A percentile compares a stretch with the other conserved stretches of the same genome.
Evolutionary conservation across 2,329 filamentous ascomycete species (phyloP).

Genomic region (Cladophialophora chaetospira): DNA sequence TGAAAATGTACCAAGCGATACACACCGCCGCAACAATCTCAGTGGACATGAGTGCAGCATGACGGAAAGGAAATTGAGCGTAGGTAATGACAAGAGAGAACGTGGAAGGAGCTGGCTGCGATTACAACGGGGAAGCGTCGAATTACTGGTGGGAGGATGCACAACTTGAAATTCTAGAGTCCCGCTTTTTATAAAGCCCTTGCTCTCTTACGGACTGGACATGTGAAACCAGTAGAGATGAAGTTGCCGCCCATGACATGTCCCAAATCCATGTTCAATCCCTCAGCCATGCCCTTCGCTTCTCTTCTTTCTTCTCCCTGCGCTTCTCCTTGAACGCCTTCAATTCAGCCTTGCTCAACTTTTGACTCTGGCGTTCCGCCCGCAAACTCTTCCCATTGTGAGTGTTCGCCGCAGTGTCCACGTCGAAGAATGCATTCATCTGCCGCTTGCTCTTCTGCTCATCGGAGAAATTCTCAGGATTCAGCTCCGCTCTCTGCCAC

Average conservation of each 20-base stretch:
- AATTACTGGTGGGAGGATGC: neutral
- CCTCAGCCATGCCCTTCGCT: constrained; percentile 83
- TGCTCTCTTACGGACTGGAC: no score
- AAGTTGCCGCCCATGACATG: no score
- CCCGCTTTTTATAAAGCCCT: neutral
- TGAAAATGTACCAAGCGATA: constrained; percentile 59
- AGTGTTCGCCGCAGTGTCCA: constrained; percentile 86
- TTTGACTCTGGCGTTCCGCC: constrained; percentile 84
- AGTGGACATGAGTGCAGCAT: constrained; percentile 31
- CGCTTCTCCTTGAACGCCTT: constrained; percentile 91
- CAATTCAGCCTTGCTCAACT: constrained; percentile 79
- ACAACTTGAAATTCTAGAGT: constrained; percentile 1
- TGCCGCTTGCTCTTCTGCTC: constrained; percentile 85
- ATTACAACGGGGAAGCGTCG: neutral
- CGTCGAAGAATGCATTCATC: constrained; percentile 94
- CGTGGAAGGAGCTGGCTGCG: neutral
- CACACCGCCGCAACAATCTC: constrained; percentile 49
- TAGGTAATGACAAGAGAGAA: neutral
- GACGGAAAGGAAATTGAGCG: constrained; percentile 8
- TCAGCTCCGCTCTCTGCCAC: constrained; percentile 70
- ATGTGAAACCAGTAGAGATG: no score
- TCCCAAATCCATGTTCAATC: no score
- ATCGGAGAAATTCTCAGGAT: constrained; percentile 76
- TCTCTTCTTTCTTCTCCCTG: constrained; percentile 88
- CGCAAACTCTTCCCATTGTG: constrained; percentile 90